Conservation (phyloP, 2,329 filamentous ascomycete species). For the Daldinia sp. region DNA sequence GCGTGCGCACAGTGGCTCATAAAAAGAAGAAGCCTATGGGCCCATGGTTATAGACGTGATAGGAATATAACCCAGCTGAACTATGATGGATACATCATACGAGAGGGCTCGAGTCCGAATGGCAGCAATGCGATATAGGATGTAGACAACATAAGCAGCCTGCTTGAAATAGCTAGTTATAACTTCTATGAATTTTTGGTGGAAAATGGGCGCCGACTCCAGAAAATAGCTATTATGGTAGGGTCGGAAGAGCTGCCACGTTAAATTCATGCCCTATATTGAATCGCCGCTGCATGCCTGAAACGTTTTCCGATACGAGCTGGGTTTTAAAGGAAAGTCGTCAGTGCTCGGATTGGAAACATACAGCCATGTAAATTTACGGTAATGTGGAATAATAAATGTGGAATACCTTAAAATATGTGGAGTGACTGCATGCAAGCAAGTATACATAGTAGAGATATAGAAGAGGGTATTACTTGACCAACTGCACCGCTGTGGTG, state of each 20-base stretch:
- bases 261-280: constrained; percentile 38
- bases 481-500: not conserved
- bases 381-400: not conserved
- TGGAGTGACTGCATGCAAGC: not conserved
- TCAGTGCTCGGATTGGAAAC: too few relatives aligned
- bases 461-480: not conserved
- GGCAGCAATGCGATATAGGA: not conserved
- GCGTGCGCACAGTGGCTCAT: constrained; percentile 4
- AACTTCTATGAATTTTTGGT: not conserved
- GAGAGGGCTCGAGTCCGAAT: constrained; percentile 9
- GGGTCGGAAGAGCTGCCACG: constrained; percentile 42
- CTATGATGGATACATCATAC: constrained; percentile 16
- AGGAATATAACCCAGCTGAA: constrained; percentile 10
- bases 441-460: not conserved
- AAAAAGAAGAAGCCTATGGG: not conserved
- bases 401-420: not conserved
- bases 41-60: constrained; percentile 17
- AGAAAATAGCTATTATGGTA: constrained; percentile 6
- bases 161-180: constrained; percentile 6
- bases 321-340: constrained; percentile 2
- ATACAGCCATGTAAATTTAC: too few relatives aligned
- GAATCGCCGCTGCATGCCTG: constrained; percentile 3
- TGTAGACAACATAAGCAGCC: not conserved
- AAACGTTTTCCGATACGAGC: not conserved
- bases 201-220: constrained; percentile 11